Conservation (phyloP, 768 basidiomycete species). For the Boletus rubropictus region DNA sequence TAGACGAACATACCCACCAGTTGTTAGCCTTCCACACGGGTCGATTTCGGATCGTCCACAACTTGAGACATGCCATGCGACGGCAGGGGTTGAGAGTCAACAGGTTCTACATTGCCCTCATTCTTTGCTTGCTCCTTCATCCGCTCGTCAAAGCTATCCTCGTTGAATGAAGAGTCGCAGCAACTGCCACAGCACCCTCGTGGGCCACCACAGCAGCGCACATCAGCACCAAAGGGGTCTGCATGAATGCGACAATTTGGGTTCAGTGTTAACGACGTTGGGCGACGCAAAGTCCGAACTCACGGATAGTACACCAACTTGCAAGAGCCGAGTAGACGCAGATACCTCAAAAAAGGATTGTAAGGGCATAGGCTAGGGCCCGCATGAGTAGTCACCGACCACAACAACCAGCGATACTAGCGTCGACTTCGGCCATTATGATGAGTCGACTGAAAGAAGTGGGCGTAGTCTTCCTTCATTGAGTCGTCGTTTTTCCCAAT, state of each 20-base stretch:
- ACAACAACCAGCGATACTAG: conserved; percentile 15
- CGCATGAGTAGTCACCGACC: conserved; percentile 13
- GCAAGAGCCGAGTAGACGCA: conserved; percentile 10
- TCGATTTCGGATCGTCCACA: conserved; percentile 1
- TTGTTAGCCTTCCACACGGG: neutral
- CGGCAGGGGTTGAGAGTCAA: conserved; percentile 21
- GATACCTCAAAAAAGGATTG: conserved; percentile 8
- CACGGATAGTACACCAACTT: conserved; percentile 25
- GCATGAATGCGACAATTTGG: neutral
- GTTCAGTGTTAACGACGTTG: neutral
- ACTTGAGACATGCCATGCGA: conserved; percentile 16
- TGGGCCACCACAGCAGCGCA: conserved; percentile 23
- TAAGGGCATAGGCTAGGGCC: neutral
- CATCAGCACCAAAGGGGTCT: conserved; percentile 23
- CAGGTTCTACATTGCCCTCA: conserved; percentile 4
- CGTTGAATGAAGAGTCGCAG: conserved; percentile 25
- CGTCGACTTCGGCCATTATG: conserved; percentile 17
- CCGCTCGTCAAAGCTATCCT: conserved; percentile 28
- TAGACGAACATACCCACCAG: neutral
- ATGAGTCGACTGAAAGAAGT: neutral
- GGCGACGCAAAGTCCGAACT: neutral
- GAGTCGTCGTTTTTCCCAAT: too few relatives aligned
- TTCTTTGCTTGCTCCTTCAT: conserved; percentile 22
- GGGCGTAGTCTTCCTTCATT: neutral
- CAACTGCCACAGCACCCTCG: conserved; percentile 27